phyloP scores from a whole-genome alignment of 2,329 filamentous ascomycete species.

The Xylariaceae sp. region DNA sequence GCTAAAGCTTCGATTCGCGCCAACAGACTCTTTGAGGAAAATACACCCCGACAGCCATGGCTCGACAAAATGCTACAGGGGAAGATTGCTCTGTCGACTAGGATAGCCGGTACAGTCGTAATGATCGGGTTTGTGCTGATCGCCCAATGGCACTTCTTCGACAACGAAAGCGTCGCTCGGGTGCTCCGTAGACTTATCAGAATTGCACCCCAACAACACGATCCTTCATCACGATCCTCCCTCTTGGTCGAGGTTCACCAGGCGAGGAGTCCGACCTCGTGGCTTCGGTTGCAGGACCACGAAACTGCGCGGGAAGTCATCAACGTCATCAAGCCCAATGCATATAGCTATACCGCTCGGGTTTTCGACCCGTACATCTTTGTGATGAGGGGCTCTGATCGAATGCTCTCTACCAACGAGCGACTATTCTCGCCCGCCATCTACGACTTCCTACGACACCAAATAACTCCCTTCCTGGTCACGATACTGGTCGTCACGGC shows the following conservation, averaged over 20 bases:
- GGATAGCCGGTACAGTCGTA: conserved; percentile 68
- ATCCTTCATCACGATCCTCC: conserved; percentile 30
- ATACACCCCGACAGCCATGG: conserved; percentile 46
- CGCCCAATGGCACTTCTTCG: conserved; percentile 74
- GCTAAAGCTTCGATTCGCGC: conserved; percentile 46
- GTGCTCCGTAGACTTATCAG: conserved; percentile 32
- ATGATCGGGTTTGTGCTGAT: conserved; percentile 67
- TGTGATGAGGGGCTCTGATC: conserved; percentile 62
- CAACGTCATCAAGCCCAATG: conserved; percentile 65
- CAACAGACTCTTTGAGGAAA: conserved; percentile 23
- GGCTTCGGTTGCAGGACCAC: conserved; percentile 72
- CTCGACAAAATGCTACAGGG: conserved; percentile 56
- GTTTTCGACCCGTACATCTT: conserved; percentile 73
- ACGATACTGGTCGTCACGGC: conserved; percentile 58
- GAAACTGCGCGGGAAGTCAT: conserved; percentile 74
- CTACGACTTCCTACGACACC: conserved; percentile 63
- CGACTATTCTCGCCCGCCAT: conserved; percentile 50
- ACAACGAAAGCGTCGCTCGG: conserved; percentile 44
- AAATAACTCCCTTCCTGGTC: conserved; percentile 54
- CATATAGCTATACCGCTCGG: conserved; percentile 65
- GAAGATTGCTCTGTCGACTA: conserved; percentile 62
- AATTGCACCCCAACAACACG: conserved; percentile 26
- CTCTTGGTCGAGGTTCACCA: conserved; percentile 62
- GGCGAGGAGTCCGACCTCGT: conserved; percentile 68
- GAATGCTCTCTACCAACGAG: conserved; percentile 48